Base-by-base conservation (phyloP, 495 filamentous ascomycete genomes). In the Aspergillus ostianus region DNA sequence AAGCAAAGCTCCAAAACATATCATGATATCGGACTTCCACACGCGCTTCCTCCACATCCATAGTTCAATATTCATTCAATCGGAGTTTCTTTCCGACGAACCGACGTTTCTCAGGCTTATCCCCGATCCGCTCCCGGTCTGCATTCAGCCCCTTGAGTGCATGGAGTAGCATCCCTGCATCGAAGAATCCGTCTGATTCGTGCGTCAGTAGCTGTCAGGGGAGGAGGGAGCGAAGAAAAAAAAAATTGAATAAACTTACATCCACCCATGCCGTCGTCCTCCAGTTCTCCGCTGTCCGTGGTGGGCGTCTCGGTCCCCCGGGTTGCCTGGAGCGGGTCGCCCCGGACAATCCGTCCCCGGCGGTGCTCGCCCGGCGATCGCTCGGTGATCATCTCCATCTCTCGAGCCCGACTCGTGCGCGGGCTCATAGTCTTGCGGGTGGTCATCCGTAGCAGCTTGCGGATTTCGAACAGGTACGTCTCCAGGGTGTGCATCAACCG, bases 401-500 rank as follows among this genome's bases (percentile, higher is more conserved):
- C 87, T n/a, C 90, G 73, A 8, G 84, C 88, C 15, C 87, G 78
- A 60, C 82, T 87, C 0, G 84, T 82, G 7, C 78, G 76, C 6
- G 81, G 77, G 26, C 80, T 81, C 15, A 74, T 76, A 0, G 78
- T 76, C 63, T 82, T 84, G 59, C 77, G 80, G 53, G 83, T 85
- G 0, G 85, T 85, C 47, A 87, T 81, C 13, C 89, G 78, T 55
- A 98, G 70, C 62, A 97, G 79, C 63, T 93, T 90, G 6, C 95
- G 81, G 48, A 97, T 90, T 74, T 98, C 94, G 13, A 93, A 76
- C 32, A 98, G 83, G 70, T 98, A 98, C 46, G 78, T 83, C 73
- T 98, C 94, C 4, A 98, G 77, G 0, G 91, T 89, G 59, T 97
- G 90, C 61, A 98, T 86, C 64, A 93, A 91, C 5, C 94, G 87